Conservation (phyloP, 179 eudicot genomes). For the Amaranthus tricolor region DNA sequence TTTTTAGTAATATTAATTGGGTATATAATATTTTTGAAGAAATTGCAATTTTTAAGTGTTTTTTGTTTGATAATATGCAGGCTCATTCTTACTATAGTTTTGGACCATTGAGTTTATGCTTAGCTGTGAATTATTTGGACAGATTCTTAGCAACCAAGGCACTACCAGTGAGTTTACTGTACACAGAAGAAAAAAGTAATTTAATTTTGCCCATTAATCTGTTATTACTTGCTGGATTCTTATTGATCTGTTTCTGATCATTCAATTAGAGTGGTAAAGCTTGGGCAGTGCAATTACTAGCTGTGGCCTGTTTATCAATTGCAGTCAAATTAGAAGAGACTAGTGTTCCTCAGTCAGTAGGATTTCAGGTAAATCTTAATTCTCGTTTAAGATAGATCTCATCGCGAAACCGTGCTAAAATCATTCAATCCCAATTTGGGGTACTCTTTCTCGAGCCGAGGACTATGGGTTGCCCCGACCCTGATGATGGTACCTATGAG, state of each 20-base stretch:
- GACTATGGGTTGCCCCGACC: too few relatives aligned
- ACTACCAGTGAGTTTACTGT: constrained; percentile 59
- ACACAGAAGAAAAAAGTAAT: neutral
- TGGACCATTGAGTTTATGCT: constrained; percentile 54
- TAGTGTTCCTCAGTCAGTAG: constrained; percentile 42
- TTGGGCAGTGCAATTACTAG: constrained; percentile 77
- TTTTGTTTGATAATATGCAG: constrained; percentile 38
- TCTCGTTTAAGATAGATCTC: neutral
- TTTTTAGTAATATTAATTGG: neutral
- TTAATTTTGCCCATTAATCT: neutral
- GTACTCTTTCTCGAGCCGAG: too few relatives aligned
- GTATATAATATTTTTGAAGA: neutral
- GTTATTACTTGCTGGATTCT: constrained; percentile 1
- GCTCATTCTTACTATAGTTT: constrained; percentile 61
- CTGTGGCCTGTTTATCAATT: constrained; percentile 81
- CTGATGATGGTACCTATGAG: too few relatives aligned
- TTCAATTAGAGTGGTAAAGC: constrained; percentile 46
- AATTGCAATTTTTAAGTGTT: neutral
- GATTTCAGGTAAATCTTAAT: constrained; percentile 56
- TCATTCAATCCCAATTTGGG: too few relatives aligned
- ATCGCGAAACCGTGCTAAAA: too few relatives aligned
- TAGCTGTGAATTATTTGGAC: constrained; percentile 75
- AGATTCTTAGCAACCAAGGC: constrained; percentile 61
- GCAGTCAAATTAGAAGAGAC: constrained; percentile 79
- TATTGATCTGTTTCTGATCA: neutral